phyloP scores from a whole-genome alignment of 495 filamentous ascomycete species.

The Immersiella caudata region DNA sequence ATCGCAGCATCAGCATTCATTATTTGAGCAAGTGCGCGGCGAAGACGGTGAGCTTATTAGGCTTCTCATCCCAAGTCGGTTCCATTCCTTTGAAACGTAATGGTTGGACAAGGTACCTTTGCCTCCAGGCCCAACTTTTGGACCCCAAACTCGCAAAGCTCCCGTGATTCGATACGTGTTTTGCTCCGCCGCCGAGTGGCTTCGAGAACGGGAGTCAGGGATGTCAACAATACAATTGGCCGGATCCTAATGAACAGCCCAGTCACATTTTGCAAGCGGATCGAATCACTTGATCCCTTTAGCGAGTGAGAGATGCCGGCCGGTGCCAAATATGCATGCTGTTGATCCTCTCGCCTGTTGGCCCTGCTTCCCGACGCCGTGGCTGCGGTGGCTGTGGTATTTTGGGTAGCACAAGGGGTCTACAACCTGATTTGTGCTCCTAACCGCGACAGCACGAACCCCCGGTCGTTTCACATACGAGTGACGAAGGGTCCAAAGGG shows the following conservation, averaged over 20 bases:
- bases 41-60: not conserved
- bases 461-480: no score
- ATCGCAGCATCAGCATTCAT: not conserved
- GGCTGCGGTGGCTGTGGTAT: not conserved
- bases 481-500: no score
- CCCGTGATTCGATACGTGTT: not conserved
- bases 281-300: not conserved
- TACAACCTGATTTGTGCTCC: not conserved
- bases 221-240: not conserved
- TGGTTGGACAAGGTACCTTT: not conserved
- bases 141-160: not conserved
- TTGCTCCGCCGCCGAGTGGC: not conserved
- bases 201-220: not conserved
- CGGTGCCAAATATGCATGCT: not conserved
- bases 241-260: not conserved
- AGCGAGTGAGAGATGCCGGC: not conserved
- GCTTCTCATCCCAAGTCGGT: not conserved
- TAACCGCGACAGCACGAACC: no score
- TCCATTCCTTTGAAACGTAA: not conserved
- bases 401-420: not conserved
- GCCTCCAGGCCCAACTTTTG: not conserved
- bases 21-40: not conserved
- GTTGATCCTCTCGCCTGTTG: not conserved
- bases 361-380: not conserved
- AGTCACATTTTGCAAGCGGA: not conserved